Conservation (phyloP, 805 yeast species). For the Ogataea neopini region DNA sequence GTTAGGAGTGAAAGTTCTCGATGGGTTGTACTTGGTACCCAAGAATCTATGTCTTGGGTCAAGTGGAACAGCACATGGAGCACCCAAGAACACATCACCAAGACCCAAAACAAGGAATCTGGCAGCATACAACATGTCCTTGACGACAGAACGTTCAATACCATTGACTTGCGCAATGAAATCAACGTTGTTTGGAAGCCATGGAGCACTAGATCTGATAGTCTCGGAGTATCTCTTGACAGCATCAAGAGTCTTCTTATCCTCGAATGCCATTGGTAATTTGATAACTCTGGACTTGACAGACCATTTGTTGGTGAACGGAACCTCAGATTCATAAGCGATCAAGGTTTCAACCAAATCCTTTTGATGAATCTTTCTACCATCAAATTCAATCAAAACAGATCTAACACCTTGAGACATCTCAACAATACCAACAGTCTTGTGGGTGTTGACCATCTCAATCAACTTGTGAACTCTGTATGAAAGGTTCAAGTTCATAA, state of each 20-base stretch:
- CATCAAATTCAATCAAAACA: conserved; percentile 83
- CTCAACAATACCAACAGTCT: conserved; percentile 82
- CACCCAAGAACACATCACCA: conserved; percentile 97
- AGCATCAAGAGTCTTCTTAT: conserved; percentile 82
- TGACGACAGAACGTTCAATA: conserved; percentile 70
- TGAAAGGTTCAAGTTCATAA: conserved; percentile 79
- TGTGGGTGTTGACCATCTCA: conserved; percentile 62
- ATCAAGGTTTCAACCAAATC: conserved; percentile 62
- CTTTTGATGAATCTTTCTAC: conserved; percentile 58
- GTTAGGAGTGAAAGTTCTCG: conserved; percentile 92
- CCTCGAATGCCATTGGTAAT: conserved; percentile 97
- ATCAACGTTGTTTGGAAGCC: conserved; percentile 98
- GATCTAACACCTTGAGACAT: conserved; percentile 98
- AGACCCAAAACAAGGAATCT: conserved; percentile 90
- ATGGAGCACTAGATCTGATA: conserved; percentile 89
- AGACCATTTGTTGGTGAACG: conserved; percentile 77
- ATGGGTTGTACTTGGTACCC: conserved; percentile 94
- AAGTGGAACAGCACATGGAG: conserved; percentile 97
- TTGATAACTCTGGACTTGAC: conserved; percentile 80
- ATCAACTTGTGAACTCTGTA: conserved; percentile 85
- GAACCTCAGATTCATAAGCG: conserved; percentile 74
- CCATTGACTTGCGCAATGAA: conserved; percentile 89
- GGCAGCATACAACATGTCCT: conserved; percentile 85
- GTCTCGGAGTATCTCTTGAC: conserved; percentile 92
- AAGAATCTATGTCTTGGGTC: conserved; percentile 93